phyloP scores from a whole-genome alignment of 495 filamentous ascomycete genomes.

The Aspergillus steynii region DNA sequence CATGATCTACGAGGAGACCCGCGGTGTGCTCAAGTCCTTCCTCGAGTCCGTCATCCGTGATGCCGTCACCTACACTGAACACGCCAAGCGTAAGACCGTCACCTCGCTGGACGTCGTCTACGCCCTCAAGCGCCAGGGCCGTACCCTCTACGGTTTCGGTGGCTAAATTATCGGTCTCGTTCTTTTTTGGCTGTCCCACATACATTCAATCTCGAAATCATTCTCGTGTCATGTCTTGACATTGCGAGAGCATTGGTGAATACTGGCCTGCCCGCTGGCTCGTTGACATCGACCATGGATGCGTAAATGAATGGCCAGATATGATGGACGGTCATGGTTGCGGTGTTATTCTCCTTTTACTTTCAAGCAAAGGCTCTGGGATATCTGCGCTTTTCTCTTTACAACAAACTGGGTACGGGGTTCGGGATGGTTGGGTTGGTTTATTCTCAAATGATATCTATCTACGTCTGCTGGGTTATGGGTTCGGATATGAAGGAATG shows the following conservation, averaged over 20 bases:
- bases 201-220: slow-evolving; percentile 1
- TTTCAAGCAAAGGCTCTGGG: background rate
- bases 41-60: slow-evolving; percentile 76
- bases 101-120: slow-evolving; percentile 95
- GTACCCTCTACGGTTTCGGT: slow-evolving; percentile 98
- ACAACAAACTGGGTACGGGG: slow-evolving; percentile 28
- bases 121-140: slow-evolving; percentile 91
- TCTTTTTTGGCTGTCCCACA: background rate
- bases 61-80: slow-evolving; percentile 97
- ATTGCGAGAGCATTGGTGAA: background rate
- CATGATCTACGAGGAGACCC: slow-evolving; percentile 72
- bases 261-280: background rate
- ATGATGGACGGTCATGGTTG: background rate
- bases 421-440: slow-evolving; percentile 26
- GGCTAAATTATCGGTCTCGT: slow-evolving; percentile 60
- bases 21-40: slow-evolving; percentile 67
- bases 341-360: background rate
- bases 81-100: slow-evolving; percentile 97
- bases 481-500: slow-evolving; percentile 6
- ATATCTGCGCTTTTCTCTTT: slow-evolving; percentile 11
- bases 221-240: slow-evolving; percentile 9
- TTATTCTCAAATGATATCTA: slow-evolving; percentile 13
- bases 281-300: background rate
- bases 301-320: background rate
- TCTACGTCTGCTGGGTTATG: slow-evolving; percentile 7